A percentile compares a stretch with the other conserved stretches of the same genome.
Evolutionary conservation across 176 grass and related monocot species (phyloP).

Genomic region (Eleusine coracana): DNA sequence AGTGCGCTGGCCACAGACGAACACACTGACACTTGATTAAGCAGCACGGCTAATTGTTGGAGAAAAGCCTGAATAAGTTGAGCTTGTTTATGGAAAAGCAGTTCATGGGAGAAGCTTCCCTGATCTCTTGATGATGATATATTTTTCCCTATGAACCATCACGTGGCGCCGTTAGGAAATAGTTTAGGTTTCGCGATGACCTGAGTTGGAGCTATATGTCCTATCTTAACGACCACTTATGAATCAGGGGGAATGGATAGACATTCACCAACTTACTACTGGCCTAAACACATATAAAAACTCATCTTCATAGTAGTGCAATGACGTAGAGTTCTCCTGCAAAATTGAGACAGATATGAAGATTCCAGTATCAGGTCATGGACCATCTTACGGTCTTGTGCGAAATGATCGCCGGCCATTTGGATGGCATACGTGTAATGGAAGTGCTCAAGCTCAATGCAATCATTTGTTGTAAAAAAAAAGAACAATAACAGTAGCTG

Average conservation of each 20-base stretch:
- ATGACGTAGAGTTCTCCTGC: not conserved
- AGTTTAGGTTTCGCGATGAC: not conserved
- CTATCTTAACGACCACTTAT: not conserved
- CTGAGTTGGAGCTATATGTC: not conserved
- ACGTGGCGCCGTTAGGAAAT: slow-evolving; percentile 5
- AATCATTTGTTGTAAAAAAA: not conserved
- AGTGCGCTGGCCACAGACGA: slow-evolving; percentile 48
- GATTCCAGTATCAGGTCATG: not conserved
- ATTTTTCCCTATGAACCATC: slow-evolving; percentile 23
- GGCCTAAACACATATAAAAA: not conserved
- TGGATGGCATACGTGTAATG: not conserved
- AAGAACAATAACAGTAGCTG: too few relatives aligned
- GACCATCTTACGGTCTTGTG: not conserved
- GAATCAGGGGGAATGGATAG: not conserved
- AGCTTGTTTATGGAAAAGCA: slow-evolving; percentile 34
- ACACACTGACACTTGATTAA: slow-evolving; percentile 25
- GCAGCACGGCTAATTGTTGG: slow-evolving; percentile 37
- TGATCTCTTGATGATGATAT: slow-evolving; percentile 14
- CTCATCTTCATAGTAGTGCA: too few relatives aligned
- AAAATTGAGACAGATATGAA: not conserved
- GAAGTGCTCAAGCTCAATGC: not conserved
- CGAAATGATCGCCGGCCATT: not conserved
- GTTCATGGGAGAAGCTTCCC: slow-evolving; percentile 38
- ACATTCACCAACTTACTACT: not conserved
- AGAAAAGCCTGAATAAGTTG: slow-evolving; percentile 16